phyloP scores from a whole-genome alignment of 345 rosid genomes.

The Salix exigua region DNA sequence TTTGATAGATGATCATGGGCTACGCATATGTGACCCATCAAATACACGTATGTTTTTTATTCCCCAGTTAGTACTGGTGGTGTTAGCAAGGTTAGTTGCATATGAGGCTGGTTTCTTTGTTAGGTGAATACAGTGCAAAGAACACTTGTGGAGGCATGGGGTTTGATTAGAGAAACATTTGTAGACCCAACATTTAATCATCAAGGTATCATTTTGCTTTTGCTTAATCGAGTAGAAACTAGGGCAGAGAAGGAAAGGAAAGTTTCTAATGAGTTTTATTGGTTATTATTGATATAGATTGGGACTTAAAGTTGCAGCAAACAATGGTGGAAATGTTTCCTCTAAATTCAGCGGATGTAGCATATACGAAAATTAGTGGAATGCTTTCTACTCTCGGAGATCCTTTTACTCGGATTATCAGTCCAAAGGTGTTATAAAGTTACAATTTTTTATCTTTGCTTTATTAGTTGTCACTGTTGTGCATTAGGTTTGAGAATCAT shows the following conservation, averaged over 20 bases:
- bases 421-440: conserved; percentile 59
- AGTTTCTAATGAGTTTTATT: neutral
- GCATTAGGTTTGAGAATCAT: neutral
- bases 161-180: conserved; percentile 83
- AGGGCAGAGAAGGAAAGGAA: neutral
- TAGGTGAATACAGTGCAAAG: conserved; percentile 84
- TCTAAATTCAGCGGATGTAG: conserved; percentile 72
- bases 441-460: neutral
- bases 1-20: neutral
- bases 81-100: neutral
- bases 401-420: conserved; percentile 82
- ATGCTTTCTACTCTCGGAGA: conserved; percentile 95
- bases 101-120: conserved; percentile 16
- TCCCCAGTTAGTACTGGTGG: no score
- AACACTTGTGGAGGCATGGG: conserved; percentile 96
- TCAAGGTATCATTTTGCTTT: conserved; percentile 48
- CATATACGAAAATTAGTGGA: conserved; percentile 60
- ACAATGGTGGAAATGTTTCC: conserved; percentile 93
- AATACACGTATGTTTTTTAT: no score
- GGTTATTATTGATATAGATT: conserved; percentile 41
- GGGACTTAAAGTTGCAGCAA: conserved; percentile 86
- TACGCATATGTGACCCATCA: no score
- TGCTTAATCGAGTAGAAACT: neutral
- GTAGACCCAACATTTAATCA: conserved; percentile 83
- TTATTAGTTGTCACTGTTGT: neutral